These are phyloP conservation scores for Ascochyta clinopodiicola DNA, from an alignment of 2,329 filamentous ascomycete species.

Conservation along the genomic window DNA sequence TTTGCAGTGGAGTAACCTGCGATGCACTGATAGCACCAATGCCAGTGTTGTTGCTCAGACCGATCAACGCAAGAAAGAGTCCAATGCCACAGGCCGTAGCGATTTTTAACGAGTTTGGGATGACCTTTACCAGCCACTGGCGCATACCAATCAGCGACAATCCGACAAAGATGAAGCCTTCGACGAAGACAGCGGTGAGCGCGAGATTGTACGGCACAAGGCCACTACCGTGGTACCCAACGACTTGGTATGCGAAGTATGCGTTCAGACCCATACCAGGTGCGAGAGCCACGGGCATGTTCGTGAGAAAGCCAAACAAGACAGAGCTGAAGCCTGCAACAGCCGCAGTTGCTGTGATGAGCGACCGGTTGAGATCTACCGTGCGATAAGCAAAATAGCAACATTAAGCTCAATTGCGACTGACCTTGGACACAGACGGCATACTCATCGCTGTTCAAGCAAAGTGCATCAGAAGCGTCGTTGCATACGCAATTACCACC, in stretches of 20 bases:
- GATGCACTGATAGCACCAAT: conserved; percentile 77
- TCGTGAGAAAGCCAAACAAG: conserved; percentile 80
- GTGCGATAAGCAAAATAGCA: not conserved
- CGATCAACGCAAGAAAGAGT: conserved; percentile 77
- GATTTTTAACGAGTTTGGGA: conserved; percentile 83
- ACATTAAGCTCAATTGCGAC: not conserved
- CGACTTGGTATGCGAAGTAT: conserved; percentile 83
- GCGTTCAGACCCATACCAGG: conserved; percentile 69
- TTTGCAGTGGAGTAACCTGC: conserved; percentile 69
- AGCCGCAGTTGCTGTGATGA: conserved; percentile 84
- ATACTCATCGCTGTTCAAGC: conserved; percentile 64
- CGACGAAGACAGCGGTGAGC: conserved; percentile 84
- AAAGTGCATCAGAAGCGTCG: conserved; percentile 57
- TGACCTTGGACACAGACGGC: conserved; percentile 60
- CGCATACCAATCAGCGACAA: conserved; percentile 81
- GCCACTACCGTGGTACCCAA: conserved; percentile 77
- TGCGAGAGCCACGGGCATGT: conserved; percentile 61
- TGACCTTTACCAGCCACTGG: conserved; percentile 84
- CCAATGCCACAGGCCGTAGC: conserved; percentile 87
- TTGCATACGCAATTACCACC: conserved; percentile 78
- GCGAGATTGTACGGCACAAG: conserved; percentile 76
- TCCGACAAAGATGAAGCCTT: conserved; percentile 83
- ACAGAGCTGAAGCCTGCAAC: conserved; percentile 79
- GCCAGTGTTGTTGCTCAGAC: conserved; percentile 78
- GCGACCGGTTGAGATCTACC: conserved; percentile 70